Conservation (phyloP, 176 grass and related monocot genomes). For the Alloteropsis semialata region DNA sequence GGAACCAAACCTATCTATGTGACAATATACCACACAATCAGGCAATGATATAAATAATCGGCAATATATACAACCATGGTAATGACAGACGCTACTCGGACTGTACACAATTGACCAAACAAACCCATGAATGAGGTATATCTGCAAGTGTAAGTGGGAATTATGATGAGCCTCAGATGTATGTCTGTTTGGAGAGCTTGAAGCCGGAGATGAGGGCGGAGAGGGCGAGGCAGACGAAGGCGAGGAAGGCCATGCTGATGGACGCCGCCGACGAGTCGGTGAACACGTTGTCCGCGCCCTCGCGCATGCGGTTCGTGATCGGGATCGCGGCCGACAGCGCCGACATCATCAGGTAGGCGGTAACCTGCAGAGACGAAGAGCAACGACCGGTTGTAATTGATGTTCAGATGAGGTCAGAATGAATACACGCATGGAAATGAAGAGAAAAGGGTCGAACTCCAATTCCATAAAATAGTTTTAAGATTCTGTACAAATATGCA, state of each 20-base stretch:
- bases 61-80: background rate
- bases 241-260: slow-evolving; percentile 92
- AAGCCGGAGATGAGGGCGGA: slow-evolving; percentile 79
- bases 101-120: background rate
- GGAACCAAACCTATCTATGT: background rate
- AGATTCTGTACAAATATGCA: background rate
- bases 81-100: background rate
- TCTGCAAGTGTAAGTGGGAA: background rate
- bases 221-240: slow-evolving; percentile 72
- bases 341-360: slow-evolving; percentile 81
- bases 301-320: slow-evolving; percentile 78
- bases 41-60: background rate
- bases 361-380: slow-evolving; percentile 41
- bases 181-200: slow-evolving; percentile 72
- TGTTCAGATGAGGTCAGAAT: background rate
- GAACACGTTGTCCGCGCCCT: slow-evolving; percentile 64
- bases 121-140: background rate
- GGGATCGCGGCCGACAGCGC: slow-evolving; percentile 77
- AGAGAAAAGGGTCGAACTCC: background rate
- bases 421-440: background rate
- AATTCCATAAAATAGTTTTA: background rate
- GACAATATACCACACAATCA: background rate
- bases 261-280: slow-evolving; percentile 82
- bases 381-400: background rate
- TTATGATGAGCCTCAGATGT: slow-evolving; percentile 41